Evolutionary conservation across 805 yeast species (phyloP).

Genomic region (Schwanniomyces sp.): DNA sequence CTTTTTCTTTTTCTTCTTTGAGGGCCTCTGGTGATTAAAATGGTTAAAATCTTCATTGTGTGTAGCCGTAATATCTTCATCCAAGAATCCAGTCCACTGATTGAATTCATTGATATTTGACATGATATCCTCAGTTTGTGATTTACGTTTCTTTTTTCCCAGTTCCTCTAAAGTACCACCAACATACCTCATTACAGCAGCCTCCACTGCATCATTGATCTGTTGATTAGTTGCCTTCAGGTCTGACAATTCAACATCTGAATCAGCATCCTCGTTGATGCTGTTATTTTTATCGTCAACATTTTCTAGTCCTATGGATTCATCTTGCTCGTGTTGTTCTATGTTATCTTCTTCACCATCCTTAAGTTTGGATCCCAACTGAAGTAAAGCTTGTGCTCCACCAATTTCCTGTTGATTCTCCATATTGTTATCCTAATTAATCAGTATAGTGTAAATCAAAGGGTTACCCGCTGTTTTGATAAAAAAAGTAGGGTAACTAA

Average conservation of each 20-base stretch:
- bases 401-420: slow-evolving; percentile 41
- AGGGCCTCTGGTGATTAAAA: background rate
- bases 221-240: slow-evolving; percentile 36
- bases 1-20: slow-evolving; percentile 12
- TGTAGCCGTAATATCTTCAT: slow-evolving; percentile 30
- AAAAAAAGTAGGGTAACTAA: slow-evolving; percentile 11
- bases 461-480: slow-evolving; percentile 13
- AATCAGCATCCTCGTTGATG: slow-evolving; percentile 4
- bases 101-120: slow-evolving; percentile 48
- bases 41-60: slow-evolving; percentile 4
- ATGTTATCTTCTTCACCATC: slow-evolving; percentile 12
- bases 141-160: slow-evolving; percentile 23
- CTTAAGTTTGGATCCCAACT: slow-evolving; percentile 33
- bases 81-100: slow-evolving; percentile 55
- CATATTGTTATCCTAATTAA: slow-evolving; percentile 15
- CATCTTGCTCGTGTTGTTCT: slow-evolving; percentile 7
- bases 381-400: slow-evolving; percentile 47
- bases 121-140: slow-evolving; percentile 39
- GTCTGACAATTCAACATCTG: slow-evolving; percentile 9
- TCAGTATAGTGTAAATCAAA: background rate
- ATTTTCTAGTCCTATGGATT: background rate
- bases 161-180: slow-evolving; percentile 56
- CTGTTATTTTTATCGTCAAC: slow-evolving; percentile 3
- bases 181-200: slow-evolving; percentile 73
- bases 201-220: slow-evolving; percentile 62